Evolutionary conservation across 192 early-diverging fungal species (phyloP).

Genomic region (Coemansia sp.): DNA sequence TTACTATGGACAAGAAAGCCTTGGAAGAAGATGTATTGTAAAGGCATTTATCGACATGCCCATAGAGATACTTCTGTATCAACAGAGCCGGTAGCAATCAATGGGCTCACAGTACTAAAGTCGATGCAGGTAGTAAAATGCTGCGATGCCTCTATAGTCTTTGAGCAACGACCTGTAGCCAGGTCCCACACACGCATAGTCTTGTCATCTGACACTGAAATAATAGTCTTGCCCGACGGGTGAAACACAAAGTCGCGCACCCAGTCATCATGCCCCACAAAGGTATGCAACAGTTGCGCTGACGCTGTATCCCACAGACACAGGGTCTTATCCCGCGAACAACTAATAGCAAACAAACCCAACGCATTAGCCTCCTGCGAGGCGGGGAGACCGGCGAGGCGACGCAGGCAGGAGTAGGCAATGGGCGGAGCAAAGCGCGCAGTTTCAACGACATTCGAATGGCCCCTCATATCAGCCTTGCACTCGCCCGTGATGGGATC

Average conservation of each 20-base stretch:
- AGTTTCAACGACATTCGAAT: slow-evolving; percentile 95
- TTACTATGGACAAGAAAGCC: no score
- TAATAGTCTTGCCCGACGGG: slow-evolving; percentile 76
- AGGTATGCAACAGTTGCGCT: slow-evolving; percentile 68
- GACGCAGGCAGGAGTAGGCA: slow-evolving; percentile 65
- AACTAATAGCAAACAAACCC: slow-evolving; percentile 75
- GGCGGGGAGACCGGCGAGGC: slow-evolving; percentile 62
- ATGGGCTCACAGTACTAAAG: slow-evolving; percentile 61
- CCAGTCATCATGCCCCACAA: slow-evolving; percentile 93
- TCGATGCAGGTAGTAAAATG: slow-evolving; percentile 90
- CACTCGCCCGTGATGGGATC: slow-evolving; percentile 70
- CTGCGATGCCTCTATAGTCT: slow-evolving; percentile 77
- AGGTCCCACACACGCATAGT: slow-evolving; percentile 89
- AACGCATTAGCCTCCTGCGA: slow-evolving; percentile 49
- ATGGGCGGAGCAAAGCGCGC: slow-evolving; percentile 76
- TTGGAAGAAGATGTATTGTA: no score
- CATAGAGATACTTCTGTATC: slow-evolving; percentile 78
- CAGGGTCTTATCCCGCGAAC: slow-evolving; percentile 88
- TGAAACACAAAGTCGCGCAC: slow-evolving; percentile 82
- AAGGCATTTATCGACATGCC: slow-evolving; percentile 56
- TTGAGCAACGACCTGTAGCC: slow-evolving; percentile 74
- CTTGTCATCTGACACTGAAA: slow-evolving; percentile 89
- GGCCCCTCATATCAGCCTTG: slow-evolving; percentile 79
- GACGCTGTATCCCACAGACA: slow-evolving; percentile 78
- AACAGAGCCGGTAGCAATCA: slow-evolving; percentile 85